Evolutionary conservation across 2,329 filamentous ascomycete genomes (phyloP), one percentile per base, ranked within the genome.

Genomic region (Cercospora canescens): DNA sequence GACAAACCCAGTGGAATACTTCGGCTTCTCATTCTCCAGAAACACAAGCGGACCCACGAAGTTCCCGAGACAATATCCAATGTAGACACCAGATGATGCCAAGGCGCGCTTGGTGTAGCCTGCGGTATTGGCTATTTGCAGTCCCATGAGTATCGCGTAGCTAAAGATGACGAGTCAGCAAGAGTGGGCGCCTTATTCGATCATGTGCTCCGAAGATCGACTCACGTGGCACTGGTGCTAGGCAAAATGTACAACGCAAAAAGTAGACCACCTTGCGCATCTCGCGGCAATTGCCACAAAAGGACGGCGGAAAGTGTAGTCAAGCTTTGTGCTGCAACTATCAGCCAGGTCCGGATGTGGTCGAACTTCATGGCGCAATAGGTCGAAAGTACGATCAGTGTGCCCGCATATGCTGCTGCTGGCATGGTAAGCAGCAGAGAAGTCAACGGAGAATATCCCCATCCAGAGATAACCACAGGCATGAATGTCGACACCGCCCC

Each of bases 41-140:
- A 82, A 81, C 12, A 79, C 73, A 1, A 82, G 72, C 1, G 81
- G 81, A 0, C 81, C 81, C 18, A 82, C 78, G 37, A 83, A 80
- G 66, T 82, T 83, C 7, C 76, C 76, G 3, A 85, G 73, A 35
- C 83, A 85, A 68, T 85, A 85, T 3, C 83, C 83, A 18, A 85
- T 80, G 59, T 82, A 85, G 1, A 84, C 73, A 0, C 82, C 83
- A 0, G 82, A 83, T 0, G 81, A 83, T 1, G 81, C 80, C 1
- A 84, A 74, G 0, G 81, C 79, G 1, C 67, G 76, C 69, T 78
- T 78, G 8, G 75, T 78, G 45, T 77, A 74, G 2, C 76, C 76
- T 7, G 75, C 75, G 3, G 73, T 71, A 54, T 69, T 69, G 37
- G 67, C 64, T 6, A 68, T 50, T 56, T 37, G 48, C 14, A 65